These are phyloP conservation scores for Erodium texanum DNA, from an alignment of 441 rosid genomes.

Conservation along the genomic window DNA sequence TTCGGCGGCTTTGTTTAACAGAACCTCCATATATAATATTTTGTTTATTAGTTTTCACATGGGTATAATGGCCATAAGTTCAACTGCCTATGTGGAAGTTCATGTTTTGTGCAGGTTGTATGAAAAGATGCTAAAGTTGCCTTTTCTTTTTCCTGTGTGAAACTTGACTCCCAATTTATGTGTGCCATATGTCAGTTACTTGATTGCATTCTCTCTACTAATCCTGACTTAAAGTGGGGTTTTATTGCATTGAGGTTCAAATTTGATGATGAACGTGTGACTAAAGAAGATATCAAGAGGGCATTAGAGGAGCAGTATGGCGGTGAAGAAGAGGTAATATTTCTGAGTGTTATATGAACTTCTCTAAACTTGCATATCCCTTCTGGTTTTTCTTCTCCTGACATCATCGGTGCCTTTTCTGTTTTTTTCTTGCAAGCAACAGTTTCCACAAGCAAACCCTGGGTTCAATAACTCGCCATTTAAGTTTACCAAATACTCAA, in stretches of 20 bases:
- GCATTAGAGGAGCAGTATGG: constrained; percentile 98
- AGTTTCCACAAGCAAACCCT: constrained; percentile 86
- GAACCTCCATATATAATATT: background rate
- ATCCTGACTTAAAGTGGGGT: background rate
- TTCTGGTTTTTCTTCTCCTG: constrained; percentile 16
- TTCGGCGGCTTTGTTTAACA: background rate
- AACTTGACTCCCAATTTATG: background rate
- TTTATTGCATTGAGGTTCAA: constrained; percentile 46
- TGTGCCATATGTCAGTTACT: background rate
- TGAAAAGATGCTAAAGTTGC: background rate
- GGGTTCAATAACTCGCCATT: constrained; percentile 85
- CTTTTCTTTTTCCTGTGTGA: background rate
- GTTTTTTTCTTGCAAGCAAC: constrained; percentile 13
- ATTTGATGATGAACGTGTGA: constrained; percentile 95
- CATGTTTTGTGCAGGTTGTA: background rate
- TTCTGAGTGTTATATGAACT: constrained; percentile 12
- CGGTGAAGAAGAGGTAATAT: constrained; percentile 89
- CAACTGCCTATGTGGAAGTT: background rate
- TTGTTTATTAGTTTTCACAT: background rate
- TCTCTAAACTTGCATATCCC: background rate
- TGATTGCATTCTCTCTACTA: background rate
- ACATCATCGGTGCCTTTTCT: constrained; percentile 16
- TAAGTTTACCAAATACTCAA: constrained; percentile 86
- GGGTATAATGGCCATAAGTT: background rate
- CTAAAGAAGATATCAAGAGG: constrained; percentile 84